phyloP scores from a whole-genome alignment of 2,329 filamentous ascomycete genomes.

The Aspergillus aculeatus region DNA sequence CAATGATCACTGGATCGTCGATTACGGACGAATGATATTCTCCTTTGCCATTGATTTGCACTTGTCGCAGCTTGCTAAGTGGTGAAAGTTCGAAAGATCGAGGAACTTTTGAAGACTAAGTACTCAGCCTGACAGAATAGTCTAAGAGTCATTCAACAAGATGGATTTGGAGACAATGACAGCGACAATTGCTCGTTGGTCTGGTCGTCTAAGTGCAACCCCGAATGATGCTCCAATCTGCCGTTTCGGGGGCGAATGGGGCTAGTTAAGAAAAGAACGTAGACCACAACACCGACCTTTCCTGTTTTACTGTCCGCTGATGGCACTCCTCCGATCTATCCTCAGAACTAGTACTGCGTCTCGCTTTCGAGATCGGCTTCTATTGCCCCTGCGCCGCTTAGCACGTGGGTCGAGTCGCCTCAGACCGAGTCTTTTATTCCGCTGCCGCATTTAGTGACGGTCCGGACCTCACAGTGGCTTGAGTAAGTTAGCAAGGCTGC shows the following conservation, averaged over 20 bases:
- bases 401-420: conserved; percentile 14
- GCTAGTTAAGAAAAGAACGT: not conserved
- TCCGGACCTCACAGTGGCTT: not conserved
- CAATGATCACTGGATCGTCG: too few species aligned
- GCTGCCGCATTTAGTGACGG: not conserved
- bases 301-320: not conserved
- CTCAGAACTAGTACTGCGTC: not conserved
- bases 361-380: not conserved
- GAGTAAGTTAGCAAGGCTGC: not conserved
- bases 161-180: not conserved
- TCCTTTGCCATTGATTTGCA: not conserved
- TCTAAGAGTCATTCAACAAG: too few species aligned
- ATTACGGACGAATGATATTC: not conserved
- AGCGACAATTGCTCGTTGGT: not conserved
- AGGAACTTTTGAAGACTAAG: too few species aligned
- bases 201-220: not conserved
- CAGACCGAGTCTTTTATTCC: conserved; percentile 6
- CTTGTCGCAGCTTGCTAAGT: not conserved
- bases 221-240: not conserved
- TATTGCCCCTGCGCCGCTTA: conserved; percentile 12
- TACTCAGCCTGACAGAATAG: too few species aligned
- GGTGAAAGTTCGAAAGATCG: not conserved
- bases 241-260: not conserved
- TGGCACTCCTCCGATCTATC: not conserved
- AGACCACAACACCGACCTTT: not conserved